phyloP scores from a whole-genome alignment of 192 early-diverging fungal genomes.

The Jimgerdemannia lactiflua region DNA sequence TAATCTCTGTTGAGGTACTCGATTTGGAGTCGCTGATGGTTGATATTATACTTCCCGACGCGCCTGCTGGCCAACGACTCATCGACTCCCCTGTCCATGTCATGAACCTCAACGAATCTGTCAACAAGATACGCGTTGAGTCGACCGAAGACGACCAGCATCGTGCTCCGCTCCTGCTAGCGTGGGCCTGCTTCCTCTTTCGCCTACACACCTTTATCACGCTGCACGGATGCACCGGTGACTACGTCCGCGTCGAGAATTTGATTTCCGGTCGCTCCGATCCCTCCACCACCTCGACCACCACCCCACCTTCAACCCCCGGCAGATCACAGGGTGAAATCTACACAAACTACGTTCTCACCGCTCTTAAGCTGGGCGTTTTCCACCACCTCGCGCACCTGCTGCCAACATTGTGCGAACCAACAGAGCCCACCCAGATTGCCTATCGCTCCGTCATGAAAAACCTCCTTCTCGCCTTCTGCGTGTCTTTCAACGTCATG shows the following conservation, averaged over 20 bases:
- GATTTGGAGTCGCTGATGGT: slow-evolving; percentile 22
- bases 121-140: neutral
- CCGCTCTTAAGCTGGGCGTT: slow-evolving; percentile 14
- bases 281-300: no score
- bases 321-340: no score
- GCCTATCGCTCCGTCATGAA: slow-evolving; percentile 5
- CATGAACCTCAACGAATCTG: slow-evolving; percentile 24
- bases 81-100: slow-evolving; percentile 25
- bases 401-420: neutral
- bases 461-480: no score
- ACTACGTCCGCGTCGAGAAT: no score
- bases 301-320: no score
- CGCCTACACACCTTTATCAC: neutral
- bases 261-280: no score
- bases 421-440: slow-evolving; percentile 1
- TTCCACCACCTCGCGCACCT: slow-evolving; percentile 11
- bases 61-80: slow-evolving; percentile 11
- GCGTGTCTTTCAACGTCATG: no score
- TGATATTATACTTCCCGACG: slow-evolving; percentile 5
- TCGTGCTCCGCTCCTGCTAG: slow-evolving; percentile 36
- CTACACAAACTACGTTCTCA: neutral
- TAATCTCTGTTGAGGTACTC: slow-evolving; percentile 29
- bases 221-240: no score
- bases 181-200: slow-evolving; percentile 39
- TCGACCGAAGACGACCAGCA: slow-evolving; percentile 24